Evolutionary conservation across 306 rosid genomes (phyloP).

Genomic region (Senna siamea): DNA sequence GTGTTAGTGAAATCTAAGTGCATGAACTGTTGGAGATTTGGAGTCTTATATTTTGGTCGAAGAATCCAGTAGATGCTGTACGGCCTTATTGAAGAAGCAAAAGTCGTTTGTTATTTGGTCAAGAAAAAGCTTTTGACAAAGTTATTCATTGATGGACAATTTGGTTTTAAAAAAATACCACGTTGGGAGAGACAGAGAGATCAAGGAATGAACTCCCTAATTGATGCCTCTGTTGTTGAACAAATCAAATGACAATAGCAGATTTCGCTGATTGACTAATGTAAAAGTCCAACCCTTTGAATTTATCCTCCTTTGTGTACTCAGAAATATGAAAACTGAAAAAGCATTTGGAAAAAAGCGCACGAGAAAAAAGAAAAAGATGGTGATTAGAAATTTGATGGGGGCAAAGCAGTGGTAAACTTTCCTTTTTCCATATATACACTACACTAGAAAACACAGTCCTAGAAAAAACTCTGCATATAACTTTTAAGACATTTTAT

Average conservation of each 20-base stretch:
- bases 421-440: conserved; percentile 46
- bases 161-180: background rate
- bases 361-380: conserved; percentile 10
- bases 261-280: conserved; percentile 20
- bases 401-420: background rate
- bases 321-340: conserved; percentile 1
- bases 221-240: background rate
- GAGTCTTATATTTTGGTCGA: background rate
- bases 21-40: background rate
- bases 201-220: background rate
- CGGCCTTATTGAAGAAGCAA: too few relatives aligned
- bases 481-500: conserved; percentile 22
- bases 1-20: background rate
- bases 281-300: conserved; percentile 44
- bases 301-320: conserved; percentile 29
- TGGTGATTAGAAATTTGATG: conserved; percentile 7
- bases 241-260: conserved; percentile 17
- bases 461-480: conserved; percentile 5
- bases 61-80: background rate
- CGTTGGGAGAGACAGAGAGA: background rate
- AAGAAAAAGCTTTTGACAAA: background rate
- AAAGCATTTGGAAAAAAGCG: conserved; percentile 12
- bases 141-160: background rate
- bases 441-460: conserved; percentile 45
- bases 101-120: too few relatives aligned